Evolutionary conservation across 306 rosid genomes (phyloP), one percentile per base, ranked within the genome.

Genomic region (Pterocarpus macrocarpus): DNA sequence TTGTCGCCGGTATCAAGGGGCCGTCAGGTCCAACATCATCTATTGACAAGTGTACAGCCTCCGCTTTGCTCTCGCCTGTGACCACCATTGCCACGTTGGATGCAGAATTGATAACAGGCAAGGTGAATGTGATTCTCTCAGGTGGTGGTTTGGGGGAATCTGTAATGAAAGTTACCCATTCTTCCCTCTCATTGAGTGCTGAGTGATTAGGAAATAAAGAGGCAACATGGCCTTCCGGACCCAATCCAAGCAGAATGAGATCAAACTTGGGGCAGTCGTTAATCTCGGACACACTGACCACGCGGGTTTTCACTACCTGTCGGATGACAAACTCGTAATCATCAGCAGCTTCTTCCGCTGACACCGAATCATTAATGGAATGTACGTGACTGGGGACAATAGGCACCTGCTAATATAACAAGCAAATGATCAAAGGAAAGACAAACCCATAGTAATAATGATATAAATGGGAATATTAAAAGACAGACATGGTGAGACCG

Each of bases 101-200:
- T 0, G 99, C 97, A 4, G 97, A 96, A 89, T 96, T 96, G 90
- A 96, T 92, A 76, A 96, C 99, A 1, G 98, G 98, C 87, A 96
- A 71, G 67, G 97, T 96, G 88, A 96, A 92, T 50, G 99, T 94
- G 87, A 96, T 94, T 70, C 99, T 88, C 90, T 96, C 99, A 0
- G 99, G 99, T 47, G 99, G 99, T 34, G 98, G 95, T 78, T 91
- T 85, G 13, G 99, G 98, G 77, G 99, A 94, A 78, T 96, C 95
- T 0, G 98, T 94, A 10, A 92, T 85, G 86, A 94, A 96, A 69
- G 97, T 86, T 67, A 96, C 97, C 99, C 99, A 96, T 75, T 86
- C 94, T 81, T 90, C 86, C 84, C 78, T 90, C 82, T 92, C 95
- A 47, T 86, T 78, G 6, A 96, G 91, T 68, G 81, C 97, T 5